These are phyloP conservation scores for Pythium periplocum DNA, from an alignment of 352 stramenopile genomes.

Conservation along the genomic window DNA sequence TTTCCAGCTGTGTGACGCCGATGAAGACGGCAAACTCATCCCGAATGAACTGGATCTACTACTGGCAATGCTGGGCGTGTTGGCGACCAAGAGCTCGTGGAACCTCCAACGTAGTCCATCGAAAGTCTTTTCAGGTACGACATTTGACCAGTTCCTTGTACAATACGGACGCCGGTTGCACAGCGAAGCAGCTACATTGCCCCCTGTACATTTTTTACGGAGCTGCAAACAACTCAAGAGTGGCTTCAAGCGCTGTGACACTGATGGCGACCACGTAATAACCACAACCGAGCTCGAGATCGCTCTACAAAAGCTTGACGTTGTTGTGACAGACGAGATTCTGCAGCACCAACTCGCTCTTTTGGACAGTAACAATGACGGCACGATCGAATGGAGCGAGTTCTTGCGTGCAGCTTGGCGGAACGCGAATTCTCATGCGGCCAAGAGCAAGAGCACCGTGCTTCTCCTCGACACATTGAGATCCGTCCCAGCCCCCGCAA, in stretches of 20 bases:
- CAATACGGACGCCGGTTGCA: slow-evolving; percentile 2
- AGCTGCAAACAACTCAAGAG: slow-evolving; percentile 5
- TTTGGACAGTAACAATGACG: slow-evolving; percentile 7
- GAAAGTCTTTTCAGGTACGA: background rate
- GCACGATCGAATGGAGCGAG: slow-evolving; percentile 15
- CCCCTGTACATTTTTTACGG: slow-evolving; percentile 4
- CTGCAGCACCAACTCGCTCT: background rate
- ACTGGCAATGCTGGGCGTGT: slow-evolving; percentile 4
- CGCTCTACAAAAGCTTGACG: slow-evolving; percentile 10
- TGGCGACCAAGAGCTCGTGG: background rate
- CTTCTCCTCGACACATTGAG: slow-evolving; percentile 6
- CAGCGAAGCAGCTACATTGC: background rate
- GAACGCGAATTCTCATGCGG: slow-evolving; percentile 2
- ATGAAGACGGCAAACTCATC: slow-evolving; percentile 6
- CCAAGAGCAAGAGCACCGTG: slow-evolving; percentile 5
- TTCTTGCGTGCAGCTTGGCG: slow-evolving; percentile 6
- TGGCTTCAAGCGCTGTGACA: slow-evolving; percentile 10
- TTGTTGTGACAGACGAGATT: slow-evolving; percentile 10
- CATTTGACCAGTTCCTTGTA: slow-evolving; percentile 7
- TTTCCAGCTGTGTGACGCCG: slow-evolving; percentile 11
- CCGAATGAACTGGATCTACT: slow-evolving; percentile 3
- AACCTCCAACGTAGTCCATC: background rate
- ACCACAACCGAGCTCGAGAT: slow-evolving; percentile 10
- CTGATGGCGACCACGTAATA: slow-evolving; percentile 11
- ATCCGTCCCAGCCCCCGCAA: slow-evolving; percentile 3